These are phyloP conservation scores for Kuraishia molischiana DNA, from an alignment of 805 yeast genomes.

Conservation along the genomic window DNA sequence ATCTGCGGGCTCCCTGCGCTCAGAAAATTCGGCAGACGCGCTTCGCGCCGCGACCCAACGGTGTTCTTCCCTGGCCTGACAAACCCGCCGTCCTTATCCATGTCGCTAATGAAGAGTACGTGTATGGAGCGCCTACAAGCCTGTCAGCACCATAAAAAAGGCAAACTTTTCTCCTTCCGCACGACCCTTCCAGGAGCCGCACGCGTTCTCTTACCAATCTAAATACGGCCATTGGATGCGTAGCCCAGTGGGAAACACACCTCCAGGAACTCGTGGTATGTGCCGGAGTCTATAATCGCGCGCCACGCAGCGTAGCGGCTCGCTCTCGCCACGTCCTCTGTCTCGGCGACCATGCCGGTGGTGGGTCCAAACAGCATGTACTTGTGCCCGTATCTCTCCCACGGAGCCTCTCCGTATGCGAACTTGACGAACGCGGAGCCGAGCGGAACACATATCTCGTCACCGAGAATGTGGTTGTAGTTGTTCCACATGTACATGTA, in stretches of 20 bases:
- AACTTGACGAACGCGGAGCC: not conserved
- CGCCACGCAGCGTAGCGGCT: slow-evolving; percentile 7
- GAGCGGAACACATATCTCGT: slow-evolving; percentile 3
- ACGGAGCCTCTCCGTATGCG: not conserved
- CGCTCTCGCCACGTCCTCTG: slow-evolving; percentile 5
- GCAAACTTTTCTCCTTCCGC: too few relatives aligned
- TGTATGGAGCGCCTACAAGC: too few relatives aligned
- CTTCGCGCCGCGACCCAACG: too few relatives aligned
- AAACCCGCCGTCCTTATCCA: too few relatives aligned
- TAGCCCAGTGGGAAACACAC: not conserved
- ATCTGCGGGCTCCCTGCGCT: not conserved
- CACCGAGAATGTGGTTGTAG: slow-evolving; percentile 4
- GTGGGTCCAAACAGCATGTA: slow-evolving; percentile 6
- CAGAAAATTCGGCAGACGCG: too few relatives aligned
- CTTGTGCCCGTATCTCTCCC: not conserved
- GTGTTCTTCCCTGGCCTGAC: too few relatives aligned
- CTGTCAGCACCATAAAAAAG: too few relatives aligned
- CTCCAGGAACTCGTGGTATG: slow-evolving; percentile 7
- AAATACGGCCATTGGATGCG: too few relatives aligned
- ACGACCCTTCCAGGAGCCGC: too few relatives aligned
- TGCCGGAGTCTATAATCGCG: slow-evolving; percentile 3
- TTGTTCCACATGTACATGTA: slow-evolving; percentile 9
- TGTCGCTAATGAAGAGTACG: too few relatives aligned
- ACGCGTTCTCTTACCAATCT: too few relatives aligned
- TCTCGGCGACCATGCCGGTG: slow-evolving; percentile 3